Evolutionary conservation across 306 rosid genomes (phyloP).

Genomic region (Inga laurina): DNA sequence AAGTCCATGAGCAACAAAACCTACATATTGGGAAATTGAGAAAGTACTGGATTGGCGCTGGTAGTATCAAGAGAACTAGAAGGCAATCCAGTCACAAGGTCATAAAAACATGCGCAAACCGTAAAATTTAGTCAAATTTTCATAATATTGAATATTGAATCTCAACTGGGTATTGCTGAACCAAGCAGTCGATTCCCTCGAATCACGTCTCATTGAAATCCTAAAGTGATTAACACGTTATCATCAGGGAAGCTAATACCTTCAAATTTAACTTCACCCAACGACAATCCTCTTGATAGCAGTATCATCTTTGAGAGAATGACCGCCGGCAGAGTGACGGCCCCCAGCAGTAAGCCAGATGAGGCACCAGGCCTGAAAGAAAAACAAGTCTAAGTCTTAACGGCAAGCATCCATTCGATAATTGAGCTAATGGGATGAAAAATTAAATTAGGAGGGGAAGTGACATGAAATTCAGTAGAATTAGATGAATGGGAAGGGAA

Average conservation of each 20-base stretch:
- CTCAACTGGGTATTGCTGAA: neutral
- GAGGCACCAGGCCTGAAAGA: constrained; percentile 79
- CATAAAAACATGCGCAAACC: neutral
- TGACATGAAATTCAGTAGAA: neutral
- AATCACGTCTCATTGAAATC: neutral
- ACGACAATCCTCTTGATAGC: constrained; percentile 57
- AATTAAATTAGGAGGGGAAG: neutral
- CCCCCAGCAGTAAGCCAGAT: constrained; percentile 80
- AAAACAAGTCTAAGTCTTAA: neutral
- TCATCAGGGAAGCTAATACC: constrained; percentile 38
- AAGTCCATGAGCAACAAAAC: neutral
- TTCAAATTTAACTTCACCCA: constrained; percentile 49
- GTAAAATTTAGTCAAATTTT: neutral
- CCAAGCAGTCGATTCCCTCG: constrained; percentile 3
- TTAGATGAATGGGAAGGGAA: neutral
- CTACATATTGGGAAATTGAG: neutral
- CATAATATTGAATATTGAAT: neutral
- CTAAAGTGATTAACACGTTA: neutral
- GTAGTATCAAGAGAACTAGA: neutral
- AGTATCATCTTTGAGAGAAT: constrained; percentile 79
- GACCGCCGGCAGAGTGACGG: constrained; percentile 73
- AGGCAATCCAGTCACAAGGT: neutral
- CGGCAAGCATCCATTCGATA: neutral
- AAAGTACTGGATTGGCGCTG: neutral
- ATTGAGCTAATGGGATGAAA: neutral